Evolutionary conservation across 2,329 filamentous ascomycete genomes (phyloP), one percentile per base, ranked within the genome.

Genomic region (Cadophora malorum): DNA sequence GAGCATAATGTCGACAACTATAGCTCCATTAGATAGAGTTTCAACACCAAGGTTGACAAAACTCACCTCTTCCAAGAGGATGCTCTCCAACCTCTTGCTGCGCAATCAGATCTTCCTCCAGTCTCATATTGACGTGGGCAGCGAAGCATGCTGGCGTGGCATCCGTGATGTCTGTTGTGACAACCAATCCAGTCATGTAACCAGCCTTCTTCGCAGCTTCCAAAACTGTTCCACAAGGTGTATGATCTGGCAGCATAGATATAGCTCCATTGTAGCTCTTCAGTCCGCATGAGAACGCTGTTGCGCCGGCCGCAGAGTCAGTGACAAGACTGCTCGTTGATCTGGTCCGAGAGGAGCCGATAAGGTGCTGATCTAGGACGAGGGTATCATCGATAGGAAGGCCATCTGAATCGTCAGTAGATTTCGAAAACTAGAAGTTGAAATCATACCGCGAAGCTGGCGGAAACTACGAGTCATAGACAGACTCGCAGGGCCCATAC

Each of bases 191-290:
- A 2, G 96, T 99, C 80, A 89, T 90, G 78, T 97, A 98, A 16
- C 96, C 96, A 9, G 92, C 91, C 74, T 89, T 88, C 81, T 97
- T 97, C 47, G 96, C 96, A 3, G 96, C 96, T 82, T 99, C 96
- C 64, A 99, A 86, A 4, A 90, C 93, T 21, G 94, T 97, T 8
- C 95, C 96, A 79, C 96, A 99, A 4, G 96, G 93, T 35, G 88
- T 88, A 73, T 91, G 88, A 79, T 96, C 90, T 0, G 94, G 94
- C 19, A 96, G 84, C 64, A 97, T 91, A 10, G 93, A 92, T 74
- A 99, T 98, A 73, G 96, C 96, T 59, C 94, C 94, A 77, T 99
- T 99, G 83, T 99, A 99, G 79, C 91, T 97, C 87, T 99, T 99
- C 77, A 85, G 82, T 23, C 89, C 95, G 76, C 96, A 99, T 2